Evolutionary conservation across 2,329 filamentous ascomycete species (phyloP).

Genomic region (Alternaria arborescens): DNA sequence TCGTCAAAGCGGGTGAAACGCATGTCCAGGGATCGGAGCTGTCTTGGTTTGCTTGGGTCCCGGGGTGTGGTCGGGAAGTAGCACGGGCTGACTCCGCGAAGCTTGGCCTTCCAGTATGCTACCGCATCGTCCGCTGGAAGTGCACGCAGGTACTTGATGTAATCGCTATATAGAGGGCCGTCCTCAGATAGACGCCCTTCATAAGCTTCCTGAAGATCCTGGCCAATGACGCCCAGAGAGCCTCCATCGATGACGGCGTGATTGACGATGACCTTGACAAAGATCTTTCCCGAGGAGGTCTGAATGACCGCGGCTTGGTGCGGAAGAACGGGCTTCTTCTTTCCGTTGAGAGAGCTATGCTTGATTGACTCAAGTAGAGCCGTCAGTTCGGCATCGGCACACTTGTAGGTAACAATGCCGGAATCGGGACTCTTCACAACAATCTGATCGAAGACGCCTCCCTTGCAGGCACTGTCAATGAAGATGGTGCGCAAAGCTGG

Average conservation of each 20-base stretch:
- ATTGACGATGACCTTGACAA: conserved; percentile 49
- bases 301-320: conserved; percentile 44
- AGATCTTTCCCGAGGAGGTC: conserved; percentile 37
- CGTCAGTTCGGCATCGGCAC: conserved; percentile 34
- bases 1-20: conserved; percentile 41
- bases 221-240: conserved; percentile 41
- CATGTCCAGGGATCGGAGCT: conserved; percentile 40
- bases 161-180: conserved; percentile 46
- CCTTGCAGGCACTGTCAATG: conserved; percentile 46
- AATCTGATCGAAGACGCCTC: conserved; percentile 48
- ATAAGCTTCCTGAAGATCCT: conserved; percentile 45
- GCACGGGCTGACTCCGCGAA: conserved; percentile 42
- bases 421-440: conserved; percentile 39
- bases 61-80: conserved; percentile 42
- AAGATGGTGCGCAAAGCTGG: conserved; percentile 46
- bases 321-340: conserved; percentile 42
- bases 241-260: conserved; percentile 48
- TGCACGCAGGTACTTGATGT: conserved; percentile 44
- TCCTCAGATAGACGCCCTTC: conserved; percentile 33
- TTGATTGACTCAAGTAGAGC: conserved; percentile 36
- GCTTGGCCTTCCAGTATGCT: conserved; percentile 44
- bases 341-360: conserved; percentile 38
- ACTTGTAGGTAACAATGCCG: conserved; percentile 33
- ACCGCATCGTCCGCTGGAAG: conserved; percentile 31
- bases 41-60: conserved; percentile 33